A percentile compares a stretch with the other conserved stretches of the same genome.
Evolutionary conservation across 2,329 filamentous ascomycete species (phyloP).

Genomic region (Fusarium burgessii): DNA sequence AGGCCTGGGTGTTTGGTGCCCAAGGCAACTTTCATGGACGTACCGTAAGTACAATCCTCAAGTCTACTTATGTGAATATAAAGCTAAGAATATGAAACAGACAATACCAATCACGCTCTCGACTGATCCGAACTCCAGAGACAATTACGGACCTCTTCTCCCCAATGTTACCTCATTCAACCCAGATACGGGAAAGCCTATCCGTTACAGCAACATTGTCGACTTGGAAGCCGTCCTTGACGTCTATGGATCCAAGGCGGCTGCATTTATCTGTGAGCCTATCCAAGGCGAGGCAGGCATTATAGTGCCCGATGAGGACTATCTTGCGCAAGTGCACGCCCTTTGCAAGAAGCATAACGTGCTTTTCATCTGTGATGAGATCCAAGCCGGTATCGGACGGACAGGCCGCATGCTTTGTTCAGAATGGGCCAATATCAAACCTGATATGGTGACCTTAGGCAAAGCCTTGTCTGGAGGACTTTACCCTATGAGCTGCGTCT

Average conservation of each 20-base stretch:
- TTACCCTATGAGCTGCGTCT: constrained; percentile 95
- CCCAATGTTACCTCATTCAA: constrained; percentile 81
- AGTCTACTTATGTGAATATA: background rate
- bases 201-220: constrained; percentile 36
- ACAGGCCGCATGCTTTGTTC: constrained; percentile 96
- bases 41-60: constrained; percentile 74
- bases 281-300: constrained; percentile 91
- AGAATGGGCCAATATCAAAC: constrained; percentile 94
- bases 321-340: constrained; percentile 81
- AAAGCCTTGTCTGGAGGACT: constrained; percentile 98
- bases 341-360: constrained; percentile 97
- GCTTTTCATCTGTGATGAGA: constrained; percentile 96
- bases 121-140: constrained; percentile 92
- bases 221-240: constrained; percentile 34
- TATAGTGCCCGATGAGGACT: constrained; percentile 84
- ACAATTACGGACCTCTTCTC: constrained; percentile 96
- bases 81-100: constrained; percentile 53
- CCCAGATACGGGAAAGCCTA: constrained; percentile 31
- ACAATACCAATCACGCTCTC: constrained; percentile 97
- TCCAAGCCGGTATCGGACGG: constrained; percentile 95
- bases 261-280: constrained; percentile 37
- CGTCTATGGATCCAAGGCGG: constrained; percentile 26
- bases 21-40: constrained; percentile 37
- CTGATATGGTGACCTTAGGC: constrained; percentile 92
- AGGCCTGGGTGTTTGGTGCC: constrained; percentile 36